These are phyloP conservation scores for Hymenoscyphus repandus DNA, from an alignment of 2,329 filamentous ascomycete species.

Conservation along the genomic window DNA sequence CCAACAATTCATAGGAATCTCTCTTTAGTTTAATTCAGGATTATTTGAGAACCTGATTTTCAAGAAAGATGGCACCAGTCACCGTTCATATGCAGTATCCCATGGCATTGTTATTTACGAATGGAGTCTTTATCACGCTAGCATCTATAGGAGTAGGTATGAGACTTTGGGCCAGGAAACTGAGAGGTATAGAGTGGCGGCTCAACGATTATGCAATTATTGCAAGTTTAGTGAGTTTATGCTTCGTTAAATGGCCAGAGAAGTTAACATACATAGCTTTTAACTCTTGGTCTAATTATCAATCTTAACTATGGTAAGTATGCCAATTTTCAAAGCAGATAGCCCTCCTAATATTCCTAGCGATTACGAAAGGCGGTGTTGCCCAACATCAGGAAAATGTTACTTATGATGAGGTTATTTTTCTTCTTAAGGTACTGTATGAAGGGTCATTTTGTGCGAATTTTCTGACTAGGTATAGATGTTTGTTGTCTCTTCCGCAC, in stretches of 20 bases:
- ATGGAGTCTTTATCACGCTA: not conserved
- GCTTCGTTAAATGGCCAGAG: not conserved
- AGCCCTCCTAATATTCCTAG: no score
- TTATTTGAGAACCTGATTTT: no score
- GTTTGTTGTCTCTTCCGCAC: not conserved
- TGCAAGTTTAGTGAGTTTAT: not conserved
- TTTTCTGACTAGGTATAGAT: not conserved
- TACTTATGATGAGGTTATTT: not conserved
- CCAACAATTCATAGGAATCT: not conserved
- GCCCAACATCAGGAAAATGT: not conserved
- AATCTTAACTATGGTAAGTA: slow-evolving; percentile 1
- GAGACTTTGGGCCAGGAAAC: not conserved
- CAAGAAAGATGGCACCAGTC: slow-evolving; percentile 1
- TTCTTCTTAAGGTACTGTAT: slow-evolving; percentile 1
- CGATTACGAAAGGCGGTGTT: not conserved
- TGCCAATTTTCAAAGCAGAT: slow-evolving; percentile 2
- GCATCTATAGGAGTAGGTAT: not conserved
- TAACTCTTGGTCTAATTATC: not conserved
- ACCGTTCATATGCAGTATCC: not conserved
- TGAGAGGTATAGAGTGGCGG: not conserved
- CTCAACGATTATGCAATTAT: slow-evolving; percentile 2
- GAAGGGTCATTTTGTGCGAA: not conserved
- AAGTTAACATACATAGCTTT: not conserved
- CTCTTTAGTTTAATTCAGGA: not conserved
- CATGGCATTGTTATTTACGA: not conserved